phyloP scores from a whole-genome alignment of 169 alveolate species.

The Plasmodium ovale region DNA sequence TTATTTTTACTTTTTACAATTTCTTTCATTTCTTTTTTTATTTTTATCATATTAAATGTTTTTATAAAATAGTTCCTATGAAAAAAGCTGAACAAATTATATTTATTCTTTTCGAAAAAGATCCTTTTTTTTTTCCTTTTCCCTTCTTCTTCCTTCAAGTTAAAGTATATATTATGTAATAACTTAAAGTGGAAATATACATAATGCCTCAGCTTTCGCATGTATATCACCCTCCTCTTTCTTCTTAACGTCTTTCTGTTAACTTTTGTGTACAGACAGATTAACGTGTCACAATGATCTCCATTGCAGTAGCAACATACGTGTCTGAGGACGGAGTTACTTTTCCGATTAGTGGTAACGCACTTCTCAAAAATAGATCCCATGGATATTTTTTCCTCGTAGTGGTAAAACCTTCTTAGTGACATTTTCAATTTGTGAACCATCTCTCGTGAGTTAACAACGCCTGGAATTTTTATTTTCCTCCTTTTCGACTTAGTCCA shows the following conservation, averaged over 20 bases:
- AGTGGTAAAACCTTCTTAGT: no score
- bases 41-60: conserved; percentile 36
- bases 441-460: no score
- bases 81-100: neutral
- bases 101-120: neutral
- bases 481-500: neutral
- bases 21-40: conserved; percentile 13
- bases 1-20: conserved; percentile 28
- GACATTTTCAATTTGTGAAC: no score
- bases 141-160: neutral
- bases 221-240: conserved; percentile 9
- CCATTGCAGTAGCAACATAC: no score
- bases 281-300: no score
- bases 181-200: conserved; percentile 27
- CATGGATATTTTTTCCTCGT: no score
- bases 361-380: no score
- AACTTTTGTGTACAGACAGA: neutral
- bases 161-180: neutral
- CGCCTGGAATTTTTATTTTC: conserved; percentile 35
- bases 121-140: neutral
- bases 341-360: no score
- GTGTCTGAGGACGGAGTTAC: no score
- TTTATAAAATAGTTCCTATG: conserved; percentile 22
- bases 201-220: neutral
- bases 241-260: conserved; percentile 8